Percentiles rank a stretch among this genome's conserved stretches.
phyloP scores from a whole-genome alignment of 2,329 filamentous ascomycete genomes.

The Cladophialophora chaetospira region DNA sequence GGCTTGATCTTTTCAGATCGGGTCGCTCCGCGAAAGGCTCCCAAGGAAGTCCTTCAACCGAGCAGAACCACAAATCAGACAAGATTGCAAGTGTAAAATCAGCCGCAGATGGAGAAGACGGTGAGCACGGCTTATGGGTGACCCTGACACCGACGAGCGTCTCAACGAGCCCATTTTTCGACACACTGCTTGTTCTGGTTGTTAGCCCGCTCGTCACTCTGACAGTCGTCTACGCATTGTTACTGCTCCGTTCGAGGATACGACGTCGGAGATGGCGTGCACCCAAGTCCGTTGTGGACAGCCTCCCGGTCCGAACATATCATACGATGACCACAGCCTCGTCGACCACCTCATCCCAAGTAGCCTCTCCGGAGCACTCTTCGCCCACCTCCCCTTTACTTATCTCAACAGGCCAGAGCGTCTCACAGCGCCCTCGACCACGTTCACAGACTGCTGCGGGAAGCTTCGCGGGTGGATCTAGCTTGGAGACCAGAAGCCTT shows the following conservation, averaged over 20 bases:
- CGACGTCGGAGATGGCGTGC: conserved; percentile 89
- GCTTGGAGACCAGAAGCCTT: conserved; percentile 27
- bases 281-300: conserved; percentile 94
- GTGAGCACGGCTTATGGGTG: conserved; percentile 82
- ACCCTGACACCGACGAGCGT: conserved; percentile 86
- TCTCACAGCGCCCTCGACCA: conserved; percentile 38
- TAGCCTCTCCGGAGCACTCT: conserved; percentile 64
- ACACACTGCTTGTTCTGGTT: conserved; percentile 94
- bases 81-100: conserved; percentile 32
- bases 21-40: conserved; percentile 13
- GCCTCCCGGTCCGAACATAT: conserved; percentile 92
- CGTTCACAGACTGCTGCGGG: conserved; percentile 43
- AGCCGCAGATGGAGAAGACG: conserved; percentile 37
- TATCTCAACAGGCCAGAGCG: conserved; percentile 52
- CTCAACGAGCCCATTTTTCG: conserved; percentile 89
- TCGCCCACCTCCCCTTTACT: conserved; percentile 81
- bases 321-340: conserved; percentile 74
- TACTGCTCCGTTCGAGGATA: conserved; percentile 85
- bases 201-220: conserved; percentile 90
- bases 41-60: conserved; percentile 25
- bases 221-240: conserved; percentile 85
- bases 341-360: conserved; percentile 57
- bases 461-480: conserved; percentile 29
- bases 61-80: conserved; percentile 29
- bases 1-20: conserved; percentile 27